Conservation (phyloP, 2,329 filamentous ascomycete genomes). For the Colletotrichum sp. region DNA sequence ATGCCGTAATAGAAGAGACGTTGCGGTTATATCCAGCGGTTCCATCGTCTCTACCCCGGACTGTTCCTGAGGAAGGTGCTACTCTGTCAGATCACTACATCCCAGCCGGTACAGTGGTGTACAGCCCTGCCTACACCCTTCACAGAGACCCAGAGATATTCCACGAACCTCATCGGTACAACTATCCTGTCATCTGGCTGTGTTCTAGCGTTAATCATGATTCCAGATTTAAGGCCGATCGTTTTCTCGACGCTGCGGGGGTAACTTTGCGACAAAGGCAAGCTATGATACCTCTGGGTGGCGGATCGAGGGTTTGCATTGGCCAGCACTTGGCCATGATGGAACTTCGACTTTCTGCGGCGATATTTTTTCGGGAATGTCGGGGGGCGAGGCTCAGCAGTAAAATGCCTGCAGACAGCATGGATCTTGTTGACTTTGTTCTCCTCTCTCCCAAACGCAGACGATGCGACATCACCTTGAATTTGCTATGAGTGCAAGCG, state of each 20-base stretch:
- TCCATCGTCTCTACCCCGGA: slow-evolving; percentile 43
- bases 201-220: not conserved
- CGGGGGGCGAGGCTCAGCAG: slow-evolving; percentile 34
- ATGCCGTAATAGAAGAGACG: slow-evolving; percentile 49
- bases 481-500: not conserved
- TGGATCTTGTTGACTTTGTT: slow-evolving; percentile 37
- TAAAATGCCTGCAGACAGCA: slow-evolving; percentile 39
- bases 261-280: slow-evolving; percentile 44
- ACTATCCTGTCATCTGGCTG: not conserved
- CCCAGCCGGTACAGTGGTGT: slow-evolving; percentile 41
- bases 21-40: slow-evolving; percentile 48
- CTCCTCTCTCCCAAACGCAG: slow-evolving; percentile 34
- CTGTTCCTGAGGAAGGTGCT: slow-evolving; percentile 43
- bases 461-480: slow-evolving; percentile 30
- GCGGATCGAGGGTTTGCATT: slow-evolving; percentile 52
- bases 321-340: slow-evolving; percentile 64
- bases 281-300: slow-evolving; percentile 57
- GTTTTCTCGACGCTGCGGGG: slow-evolving; percentile 1
- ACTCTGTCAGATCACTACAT: slow-evolving; percentile 42
- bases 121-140: slow-evolving; percentile 50
- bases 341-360: slow-evolving; percentile 57
- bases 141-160: slow-evolving; percentile 48
- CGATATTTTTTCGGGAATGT: slow-evolving; percentile 57
- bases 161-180: slow-evolving; percentile 36
- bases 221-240: slow-evolving; percentile 19